These are phyloP conservation scores for Dactylella cylindrospora DNA, from an alignment of 2,329 filamentous ascomycete species.

Conservation along the genomic window DNA sequence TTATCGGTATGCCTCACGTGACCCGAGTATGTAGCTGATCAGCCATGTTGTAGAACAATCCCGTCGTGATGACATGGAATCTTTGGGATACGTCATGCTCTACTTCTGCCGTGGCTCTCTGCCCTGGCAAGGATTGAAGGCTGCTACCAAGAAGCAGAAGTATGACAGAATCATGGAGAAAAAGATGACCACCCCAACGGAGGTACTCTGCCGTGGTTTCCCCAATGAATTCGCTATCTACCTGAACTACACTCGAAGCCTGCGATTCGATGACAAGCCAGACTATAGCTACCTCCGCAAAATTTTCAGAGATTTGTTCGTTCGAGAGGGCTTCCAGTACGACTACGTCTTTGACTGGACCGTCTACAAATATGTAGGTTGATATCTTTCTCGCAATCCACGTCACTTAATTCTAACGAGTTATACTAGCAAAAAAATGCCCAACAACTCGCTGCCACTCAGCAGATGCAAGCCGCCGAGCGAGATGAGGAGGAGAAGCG, in stretches of 20 bases:
- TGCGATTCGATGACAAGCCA: conserved; percentile 99
- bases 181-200: conserved; percentile 99
- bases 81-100: conserved; percentile 97
- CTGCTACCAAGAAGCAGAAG: conserved; percentile 99
- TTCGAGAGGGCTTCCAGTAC: conserved; percentile 98
- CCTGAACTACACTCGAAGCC: conserved; percentile 96
- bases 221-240: conserved; percentile 99
- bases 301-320: conserved; percentile 99
- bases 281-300: conserved; percentile 99
- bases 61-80: conserved; percentile 99
- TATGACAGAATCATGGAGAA: conserved; percentile 99
- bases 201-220: conserved; percentile 98
- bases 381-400: conserved; percentile 6
- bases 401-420: conserved; percentile 28
- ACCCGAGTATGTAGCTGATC: conserved; percentile 18
- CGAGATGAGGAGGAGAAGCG: conserved; percentile 47
- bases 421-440: conserved; percentile 49
- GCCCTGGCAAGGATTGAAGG: conserved; percentile 97
- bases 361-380: conserved; percentile 54
- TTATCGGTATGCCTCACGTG: conserved; percentile 48
- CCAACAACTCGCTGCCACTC: conserved; percentile 47
- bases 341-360: conserved; percentile 99
- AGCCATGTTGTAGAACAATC: conserved; percentile 72
- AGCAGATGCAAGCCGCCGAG: conserved; percentile 45
- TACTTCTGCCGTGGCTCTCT: conserved; percentile 99